Evolutionary conservation across 1,284 basidiomycete genomes (phyloP), one percentile per base, ranked within the genome.

Genomic region (Rhizoctonia solani): DNA sequence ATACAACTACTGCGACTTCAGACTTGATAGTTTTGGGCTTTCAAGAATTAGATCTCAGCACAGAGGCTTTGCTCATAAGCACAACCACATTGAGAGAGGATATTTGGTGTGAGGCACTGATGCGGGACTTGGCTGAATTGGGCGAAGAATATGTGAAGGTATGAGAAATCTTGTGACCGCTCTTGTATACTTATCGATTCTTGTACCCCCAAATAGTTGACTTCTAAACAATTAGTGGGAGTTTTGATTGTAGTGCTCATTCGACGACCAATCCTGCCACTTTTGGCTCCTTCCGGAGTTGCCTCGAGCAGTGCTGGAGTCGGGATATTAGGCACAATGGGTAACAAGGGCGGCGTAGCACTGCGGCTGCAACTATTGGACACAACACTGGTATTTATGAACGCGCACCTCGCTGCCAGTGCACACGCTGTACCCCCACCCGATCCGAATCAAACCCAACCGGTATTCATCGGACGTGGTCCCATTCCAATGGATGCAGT

Each of bases 241-340:
- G 88, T 91, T 81, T 78, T 92, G 27, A 76, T 92, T 34, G 74
- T 91, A 5, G 75, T 88, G 32, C 77, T 92, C 32, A 84, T 85
- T 14, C 87, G 83, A 75, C 87, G 81, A 69, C 72, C 76, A 0
- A 71, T 89, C 46, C 76, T 75, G 9, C 53, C 73, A 6, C 81
- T 80, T 69, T 87, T 91, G 70, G 78, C 77, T 34, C 80, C 85
- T 46, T 65, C 61, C 6, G 61, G 61, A 16, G 73, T 88, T 50
- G 79, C 77, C 69, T 80, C 81, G 1, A 76, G 79, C 27, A 76
- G 81, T 2, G 83, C 82, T 11, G 89, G 87, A 13, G 82, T 85
- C 11, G 89, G 89, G 0, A 84, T 91, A 37, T 82, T 91, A 79
- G 87, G 88, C 37, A 78, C 90, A 41, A 86, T 92, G 87, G 89